Base-by-base conservation (phyloP, 2,329 filamentous ascomycete species). In the Alternaria viburni region DNA sequence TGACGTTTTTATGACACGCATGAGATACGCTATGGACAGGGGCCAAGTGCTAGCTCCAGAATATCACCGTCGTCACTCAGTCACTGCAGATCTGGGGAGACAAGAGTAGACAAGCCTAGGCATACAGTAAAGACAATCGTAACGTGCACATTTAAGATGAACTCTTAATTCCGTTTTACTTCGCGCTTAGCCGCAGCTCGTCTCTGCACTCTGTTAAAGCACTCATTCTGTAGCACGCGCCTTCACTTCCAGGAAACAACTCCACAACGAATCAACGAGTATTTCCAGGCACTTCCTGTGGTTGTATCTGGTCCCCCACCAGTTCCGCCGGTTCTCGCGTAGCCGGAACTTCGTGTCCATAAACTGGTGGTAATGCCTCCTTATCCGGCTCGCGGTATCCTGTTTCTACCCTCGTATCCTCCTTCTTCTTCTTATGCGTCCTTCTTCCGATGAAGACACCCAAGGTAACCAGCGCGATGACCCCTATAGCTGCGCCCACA, bases 1-100 rank as follows among this genome's bases (percentile, higher is more conserved):
- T 54, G 52, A 54, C 52, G 52, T 54, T 54, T 3, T 15, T 54
- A 54, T 54, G 52, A 54, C 52, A 54, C 15, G 51, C 52, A 41
- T 21, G 7, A 54, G n/a, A 15, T 2, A 43, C 51, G 30, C 51
- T 10, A 54, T 23, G 21, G 23, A 49, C 36, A 1, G 9, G 36
- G 21, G 13, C 15, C 1, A 2, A 19, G n/a, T 13, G 41, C 9
- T 19, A 44, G 32, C 32, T 1, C 32, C 7, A 0, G 1, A 13
- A 1, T 3, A 13, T 1, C 2, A 32, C 6, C 30, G 1, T 32
- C 30, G 30, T 32, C 13, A 32, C 13, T 1, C 12, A 32, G 0
- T 15, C 30, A 32, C 30, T 32, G 1, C 28, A 30, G 5, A 3
- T 11, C 11, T 6, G 28, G 5, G 5, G 5, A 13, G 5, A 13